phyloP scores from a whole-genome alignment of 495 filamentous ascomycete genomes.

The Podospora comata region DNA sequence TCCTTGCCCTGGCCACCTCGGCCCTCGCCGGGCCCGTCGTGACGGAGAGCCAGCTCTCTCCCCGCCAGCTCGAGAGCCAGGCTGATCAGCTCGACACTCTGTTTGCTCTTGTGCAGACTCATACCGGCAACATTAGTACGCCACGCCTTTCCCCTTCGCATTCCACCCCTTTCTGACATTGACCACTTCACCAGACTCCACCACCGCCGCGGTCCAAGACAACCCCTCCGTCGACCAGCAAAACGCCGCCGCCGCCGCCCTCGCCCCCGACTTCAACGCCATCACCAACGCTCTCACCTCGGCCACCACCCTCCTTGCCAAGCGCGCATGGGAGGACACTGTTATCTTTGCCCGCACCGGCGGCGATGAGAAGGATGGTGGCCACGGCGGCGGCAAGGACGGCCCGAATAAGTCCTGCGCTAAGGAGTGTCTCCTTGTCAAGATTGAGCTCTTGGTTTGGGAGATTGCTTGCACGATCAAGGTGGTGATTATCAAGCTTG shows the following conservation, averaged over 20 bases:
- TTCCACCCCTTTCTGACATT: neutral
- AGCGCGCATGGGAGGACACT: slow-evolving; percentile 29
- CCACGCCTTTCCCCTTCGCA: neutral
- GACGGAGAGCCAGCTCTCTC: slow-evolving; percentile 11
- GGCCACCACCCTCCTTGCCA: slow-evolving; percentile 28
- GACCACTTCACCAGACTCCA: slow-evolving; percentile 21
- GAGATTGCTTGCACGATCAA: slow-evolving; percentile 36
- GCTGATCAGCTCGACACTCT: slow-evolving; percentile 34
- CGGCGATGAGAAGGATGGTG: neutral
- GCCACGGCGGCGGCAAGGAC: neutral
- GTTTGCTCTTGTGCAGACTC: slow-evolving; percentile 28
- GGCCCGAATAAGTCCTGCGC: neutral
- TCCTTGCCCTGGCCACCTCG: slow-evolving; percentile 37
- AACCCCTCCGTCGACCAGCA: slow-evolving; percentile 26
- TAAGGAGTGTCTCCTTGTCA: slow-evolving; percentile 23
- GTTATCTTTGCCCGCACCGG: slow-evolving; percentile 13
- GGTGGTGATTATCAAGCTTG: slow-evolving; percentile 41
- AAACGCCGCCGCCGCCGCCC: slow-evolving; percentile 25
- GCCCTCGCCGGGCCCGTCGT: slow-evolving; percentile 35
- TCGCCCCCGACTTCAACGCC: slow-evolving; percentile 35
- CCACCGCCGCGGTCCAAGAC: slow-evolving; percentile 28
- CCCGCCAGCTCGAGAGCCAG: slow-evolving; percentile 33
- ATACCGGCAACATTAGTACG: slow-evolving; percentile 41
- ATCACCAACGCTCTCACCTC: slow-evolving; percentile 34
- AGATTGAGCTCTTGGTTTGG: slow-evolving; percentile 34